A percentile compares a stretch with the other conserved stretches of the same genome.
Conservation (phyloP, 164 flowering plant genomes). For the Berberis thunbergii region DNA sequence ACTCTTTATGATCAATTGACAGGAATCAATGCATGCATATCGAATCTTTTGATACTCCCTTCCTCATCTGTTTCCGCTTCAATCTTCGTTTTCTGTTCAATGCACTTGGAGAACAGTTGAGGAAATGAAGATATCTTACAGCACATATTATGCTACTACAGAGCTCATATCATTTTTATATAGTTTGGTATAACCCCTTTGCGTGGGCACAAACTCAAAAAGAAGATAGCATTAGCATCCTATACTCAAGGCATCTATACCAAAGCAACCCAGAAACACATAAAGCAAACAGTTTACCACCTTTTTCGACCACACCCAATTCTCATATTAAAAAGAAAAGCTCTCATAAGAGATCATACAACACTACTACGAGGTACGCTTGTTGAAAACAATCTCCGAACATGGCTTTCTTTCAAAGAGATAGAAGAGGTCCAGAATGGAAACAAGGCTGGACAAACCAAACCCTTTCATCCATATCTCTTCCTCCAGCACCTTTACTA, state of each 20-base stretch:
- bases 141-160: background rate
- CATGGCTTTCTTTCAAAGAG: background rate
- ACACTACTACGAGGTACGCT: background rate
- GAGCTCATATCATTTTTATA: background rate
- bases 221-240: background rate
- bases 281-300: background rate
- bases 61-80: no score
- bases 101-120: background rate
- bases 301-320: background rate
- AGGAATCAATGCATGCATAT: no score
- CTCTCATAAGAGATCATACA: background rate
- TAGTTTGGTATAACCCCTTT: constrained; percentile 7
- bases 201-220: background rate
- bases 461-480: constrained; percentile 35
- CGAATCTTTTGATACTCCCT: no score
- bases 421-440: constrained; percentile 55
- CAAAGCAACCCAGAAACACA: constrained; percentile 4
- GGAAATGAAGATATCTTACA: no score
- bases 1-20: no score
- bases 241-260: constrained; percentile 3
- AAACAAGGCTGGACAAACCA: constrained; percentile 48
- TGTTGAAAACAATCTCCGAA: background rate
- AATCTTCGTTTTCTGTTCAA: no score
- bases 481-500: constrained; percentile 51
- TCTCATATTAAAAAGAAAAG: background rate